A percentile compares a stretch with the other conserved stretches of the same genome.
Conservation (phyloP, 768 basidiomycete genomes). For the Rhizopogon rudus region DNA sequence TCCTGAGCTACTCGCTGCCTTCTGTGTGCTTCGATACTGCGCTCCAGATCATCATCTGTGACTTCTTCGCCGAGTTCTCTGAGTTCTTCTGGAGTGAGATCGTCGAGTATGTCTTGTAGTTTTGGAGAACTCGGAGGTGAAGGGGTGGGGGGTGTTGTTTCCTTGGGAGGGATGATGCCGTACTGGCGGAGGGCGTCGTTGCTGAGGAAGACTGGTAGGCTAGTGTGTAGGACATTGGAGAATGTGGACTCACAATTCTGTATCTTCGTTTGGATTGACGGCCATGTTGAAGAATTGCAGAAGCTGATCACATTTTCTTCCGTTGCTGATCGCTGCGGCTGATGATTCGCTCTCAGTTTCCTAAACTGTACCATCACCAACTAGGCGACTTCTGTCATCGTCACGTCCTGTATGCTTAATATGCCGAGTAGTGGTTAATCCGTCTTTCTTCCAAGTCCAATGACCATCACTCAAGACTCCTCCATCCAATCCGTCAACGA, state of each 20-base stretch:
- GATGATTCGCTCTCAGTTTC: background rate
- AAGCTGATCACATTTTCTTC: too few species aligned
- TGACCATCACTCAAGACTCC: background rate
- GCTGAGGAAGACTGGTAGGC: constrained; percentile 35
- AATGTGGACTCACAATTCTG: constrained; percentile 75
- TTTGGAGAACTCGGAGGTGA: constrained; percentile 77
- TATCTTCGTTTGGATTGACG: constrained; percentile 85
- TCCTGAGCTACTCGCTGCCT: constrained; percentile 63
- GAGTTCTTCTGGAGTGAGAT: constrained; percentile 59
- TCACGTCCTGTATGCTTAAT: background rate
- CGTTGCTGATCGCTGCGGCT: too few species aligned
- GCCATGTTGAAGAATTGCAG: constrained; percentile 37
- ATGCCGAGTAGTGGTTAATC: background rate
- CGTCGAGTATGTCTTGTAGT: constrained; percentile 61
- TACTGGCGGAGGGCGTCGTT: constrained; percentile 92
- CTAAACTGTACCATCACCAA: background rate
- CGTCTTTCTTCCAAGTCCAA: background rate
- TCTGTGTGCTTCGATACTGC: constrained; percentile 62
- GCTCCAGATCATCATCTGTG: constrained; percentile 69
- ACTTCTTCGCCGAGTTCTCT: constrained; percentile 68
- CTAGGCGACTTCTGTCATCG: background rate
- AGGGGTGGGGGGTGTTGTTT: constrained; percentile 65
- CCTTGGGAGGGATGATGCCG: constrained; percentile 81
- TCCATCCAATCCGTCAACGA: constrained; percentile 25
- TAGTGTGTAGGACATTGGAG: background rate